Evolutionary conservation across 768 basidiomycete species (phyloP).

Genomic region (Flagelloscypha sp.): DNA sequence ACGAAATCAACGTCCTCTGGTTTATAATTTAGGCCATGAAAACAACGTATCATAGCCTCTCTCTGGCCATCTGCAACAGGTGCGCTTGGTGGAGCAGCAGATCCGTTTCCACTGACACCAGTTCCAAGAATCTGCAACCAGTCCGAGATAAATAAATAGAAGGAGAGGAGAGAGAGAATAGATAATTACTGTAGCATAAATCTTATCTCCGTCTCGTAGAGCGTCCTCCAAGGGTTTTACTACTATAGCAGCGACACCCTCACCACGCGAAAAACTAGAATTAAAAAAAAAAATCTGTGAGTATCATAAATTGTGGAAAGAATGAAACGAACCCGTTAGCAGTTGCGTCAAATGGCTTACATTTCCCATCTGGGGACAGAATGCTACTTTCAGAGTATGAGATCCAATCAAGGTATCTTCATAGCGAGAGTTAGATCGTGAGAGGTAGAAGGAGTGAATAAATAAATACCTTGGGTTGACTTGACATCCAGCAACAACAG

Average conservation of each 20-base stretch:
- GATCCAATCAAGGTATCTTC: slow-evolving; percentile 28
- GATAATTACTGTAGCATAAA: slow-evolving; percentile 28
- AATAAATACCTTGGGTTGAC: slow-evolving; percentile 29
- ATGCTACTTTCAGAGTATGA: slow-evolving; percentile 29
- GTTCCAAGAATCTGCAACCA: slow-evolving; percentile 31
- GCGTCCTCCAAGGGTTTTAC: slow-evolving; percentile 32
- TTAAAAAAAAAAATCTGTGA: slow-evolving; percentile 1
- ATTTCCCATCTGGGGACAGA: slow-evolving; percentile 32
- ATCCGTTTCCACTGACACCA: slow-evolving; percentile 28
- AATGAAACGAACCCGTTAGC: slow-evolving; percentile 32
- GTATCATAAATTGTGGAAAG: slow-evolving; percentile 4
- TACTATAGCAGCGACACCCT: slow-evolving; percentile 30
- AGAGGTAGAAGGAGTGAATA: slow-evolving; percentile 1
- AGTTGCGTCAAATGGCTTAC: slow-evolving; percentile 35
- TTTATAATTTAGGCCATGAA: slow-evolving; percentile 17
- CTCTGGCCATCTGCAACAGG: slow-evolving; percentile 30
- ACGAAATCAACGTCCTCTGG: slow-evolving; percentile 39
- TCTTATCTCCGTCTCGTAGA: slow-evolving; percentile 27
- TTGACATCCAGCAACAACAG: slow-evolving; percentile 38
- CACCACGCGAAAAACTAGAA: slow-evolving; percentile 28
- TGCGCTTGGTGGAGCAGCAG: slow-evolving; percentile 26
- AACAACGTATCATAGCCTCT: slow-evolving; percentile 30
- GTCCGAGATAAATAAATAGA: no score
- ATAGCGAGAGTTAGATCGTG: slow-evolving; percentile 2
- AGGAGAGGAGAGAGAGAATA: not conserved